These are phyloP conservation scores for Tolypocladium paradoxum DNA, from an alignment of 2,329 filamentous ascomycete genomes.

Conservation along the genomic window DNA sequence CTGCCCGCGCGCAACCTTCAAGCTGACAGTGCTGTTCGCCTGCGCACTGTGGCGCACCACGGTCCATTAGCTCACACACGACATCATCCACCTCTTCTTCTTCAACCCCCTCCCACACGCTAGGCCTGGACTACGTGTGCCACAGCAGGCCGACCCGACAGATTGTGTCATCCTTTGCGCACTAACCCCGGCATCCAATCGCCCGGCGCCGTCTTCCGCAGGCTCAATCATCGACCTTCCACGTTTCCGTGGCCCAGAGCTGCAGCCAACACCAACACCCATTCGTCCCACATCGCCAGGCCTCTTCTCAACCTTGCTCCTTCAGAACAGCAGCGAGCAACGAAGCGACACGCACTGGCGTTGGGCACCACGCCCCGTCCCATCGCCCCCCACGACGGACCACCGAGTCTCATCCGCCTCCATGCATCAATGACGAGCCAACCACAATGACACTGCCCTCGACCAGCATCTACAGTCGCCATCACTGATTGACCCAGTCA, in stretches of 20 bases:
- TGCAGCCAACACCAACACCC: constrained; percentile 2
- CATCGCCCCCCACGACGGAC: constrained; percentile 4
- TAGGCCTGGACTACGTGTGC: constrained; percentile 4
- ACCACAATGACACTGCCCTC: constrained; percentile 23
- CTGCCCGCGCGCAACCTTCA: neutral
- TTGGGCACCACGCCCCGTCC: constrained; percentile 2
- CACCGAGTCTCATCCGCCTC: constrained; percentile 8
- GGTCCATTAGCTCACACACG: neutral
- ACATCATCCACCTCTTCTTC: neutral
- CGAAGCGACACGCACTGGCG: neutral
- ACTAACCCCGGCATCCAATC: constrained; percentile 3
- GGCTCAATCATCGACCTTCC: constrained; percentile 2
- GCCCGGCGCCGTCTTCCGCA: constrained; percentile 1
- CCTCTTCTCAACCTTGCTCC: neutral
- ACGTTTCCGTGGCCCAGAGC: constrained; percentile 2
- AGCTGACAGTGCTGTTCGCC: neutral
- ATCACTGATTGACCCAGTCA: constrained; percentile 17
- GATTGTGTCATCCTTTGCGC: constrained; percentile 7
- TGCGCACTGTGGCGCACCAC: neutral
- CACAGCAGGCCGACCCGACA: constrained; percentile 5
- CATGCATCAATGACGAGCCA: constrained; percentile 19
- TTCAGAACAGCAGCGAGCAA: neutral
- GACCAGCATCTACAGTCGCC: constrained; percentile 11
- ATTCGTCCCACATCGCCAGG: neutral
- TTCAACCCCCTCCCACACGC: neutral